phyloP scores from a whole-genome alignment of 495 filamentous ascomycete genomes.

The Bathelium albidoporum region DNA sequence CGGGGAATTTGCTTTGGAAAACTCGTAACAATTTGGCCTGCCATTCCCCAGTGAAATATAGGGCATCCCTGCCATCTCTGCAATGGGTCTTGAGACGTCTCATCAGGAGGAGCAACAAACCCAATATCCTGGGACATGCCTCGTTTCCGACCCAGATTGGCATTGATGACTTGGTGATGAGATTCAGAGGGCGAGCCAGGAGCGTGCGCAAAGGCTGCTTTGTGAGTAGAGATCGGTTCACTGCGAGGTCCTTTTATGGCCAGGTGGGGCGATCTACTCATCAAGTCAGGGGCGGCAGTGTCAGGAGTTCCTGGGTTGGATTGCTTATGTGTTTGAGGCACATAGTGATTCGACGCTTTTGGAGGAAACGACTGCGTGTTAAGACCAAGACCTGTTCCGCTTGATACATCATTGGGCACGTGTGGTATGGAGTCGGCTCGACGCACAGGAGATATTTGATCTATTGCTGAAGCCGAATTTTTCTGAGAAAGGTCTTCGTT shows the following conservation, averaged over 20 bases:
- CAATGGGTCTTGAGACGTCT: constrained; percentile 66
- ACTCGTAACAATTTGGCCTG: constrained; percentile 68
- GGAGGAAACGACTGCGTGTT: not conserved
- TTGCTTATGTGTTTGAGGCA: not conserved
- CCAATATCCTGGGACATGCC: constrained; percentile 30
- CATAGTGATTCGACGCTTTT: not conserved
- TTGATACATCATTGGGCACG: not conserved
- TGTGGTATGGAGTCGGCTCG: not conserved
- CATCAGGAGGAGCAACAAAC: constrained; percentile 53
- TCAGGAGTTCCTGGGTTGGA: not conserved
- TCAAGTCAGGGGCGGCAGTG: not conserved
- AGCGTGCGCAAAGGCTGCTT: constrained; percentile 60
- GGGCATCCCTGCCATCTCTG: constrained; percentile 85
- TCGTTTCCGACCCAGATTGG: constrained; percentile 37
- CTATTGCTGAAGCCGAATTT: not conserved
- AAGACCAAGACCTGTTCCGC: not conserved
- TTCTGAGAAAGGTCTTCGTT: not conserved
- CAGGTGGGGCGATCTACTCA: constrained; percentile 59
- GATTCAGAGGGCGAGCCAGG: constrained; percentile 38
- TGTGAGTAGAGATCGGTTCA: constrained; percentile 36
- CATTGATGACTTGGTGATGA: constrained; percentile 20
- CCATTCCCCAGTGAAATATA: constrained; percentile 78
- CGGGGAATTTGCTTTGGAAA: constrained; percentile 85
- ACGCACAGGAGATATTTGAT: not conserved
- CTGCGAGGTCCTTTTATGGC: constrained; percentile 44